Percentiles rank a stretch among this genome's conserved stretches.
These are phyloP conservation scores for Neurospora intermedia DNA, from an alignment of 495 filamentous ascomycete genomes.

Conservation along the genomic window DNA sequence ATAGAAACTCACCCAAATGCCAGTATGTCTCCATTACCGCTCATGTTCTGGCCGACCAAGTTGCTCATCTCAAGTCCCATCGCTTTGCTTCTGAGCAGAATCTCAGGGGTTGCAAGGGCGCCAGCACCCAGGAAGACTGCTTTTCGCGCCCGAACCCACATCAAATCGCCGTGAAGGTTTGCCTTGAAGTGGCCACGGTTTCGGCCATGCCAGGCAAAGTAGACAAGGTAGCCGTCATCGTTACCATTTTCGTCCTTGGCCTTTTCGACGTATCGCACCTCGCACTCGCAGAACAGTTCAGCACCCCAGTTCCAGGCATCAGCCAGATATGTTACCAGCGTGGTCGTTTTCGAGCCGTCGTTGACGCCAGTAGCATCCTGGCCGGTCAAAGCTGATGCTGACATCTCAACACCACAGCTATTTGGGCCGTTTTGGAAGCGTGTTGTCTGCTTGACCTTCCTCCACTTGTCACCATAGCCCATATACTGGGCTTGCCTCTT, in stretches of 20 bases:
- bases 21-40: conserved; percentile 58
- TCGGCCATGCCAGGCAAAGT: conserved; percentile 55
- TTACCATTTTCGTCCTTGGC: conserved; percentile 36
- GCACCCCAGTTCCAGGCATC: conserved; percentile 70
- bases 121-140: conserved; percentile 53
- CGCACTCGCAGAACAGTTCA: conserved; percentile 63
- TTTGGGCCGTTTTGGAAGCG: conserved; percentile 50
- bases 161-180: conserved; percentile 48
- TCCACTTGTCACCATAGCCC: conserved; percentile 42
- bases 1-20: conserved; percentile 41
- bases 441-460: conserved; percentile 49
- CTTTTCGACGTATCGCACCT: conserved; percentile 54
- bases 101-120: conserved; percentile 53
- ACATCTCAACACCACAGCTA: conserved; percentile 51
- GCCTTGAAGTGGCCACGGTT: conserved; percentile 47
- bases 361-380: conserved; percentile 55
- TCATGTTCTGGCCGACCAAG: conserved; percentile 49
- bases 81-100: conserved; percentile 51
- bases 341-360: conserved; percentile 56
- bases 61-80: conserved; percentile 48
- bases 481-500: conserved; percentile 43
- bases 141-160: conserved; percentile 57
- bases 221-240: conserved; percentile 47
- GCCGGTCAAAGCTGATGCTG: conserved; percentile 45
- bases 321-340: conserved; percentile 54